These are phyloP conservation scores for Didymella pomorum DNA, from an alignment of 2,329 filamentous ascomycete genomes.

Conservation along the genomic window DNA sequence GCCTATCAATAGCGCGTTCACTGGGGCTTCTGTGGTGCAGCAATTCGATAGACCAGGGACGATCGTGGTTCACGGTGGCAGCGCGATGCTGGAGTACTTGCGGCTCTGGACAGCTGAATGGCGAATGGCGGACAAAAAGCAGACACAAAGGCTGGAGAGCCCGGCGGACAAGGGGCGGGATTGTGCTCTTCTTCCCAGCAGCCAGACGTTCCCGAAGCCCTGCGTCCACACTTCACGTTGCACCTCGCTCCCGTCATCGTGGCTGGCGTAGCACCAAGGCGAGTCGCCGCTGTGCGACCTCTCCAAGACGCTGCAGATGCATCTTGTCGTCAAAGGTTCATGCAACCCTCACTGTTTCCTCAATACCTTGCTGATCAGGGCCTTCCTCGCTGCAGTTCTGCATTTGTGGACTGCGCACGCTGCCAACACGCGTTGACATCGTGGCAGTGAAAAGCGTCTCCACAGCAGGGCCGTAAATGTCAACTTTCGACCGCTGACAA, in stretches of 20 bases:
- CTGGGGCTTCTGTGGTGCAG: slow-evolving; percentile 5
- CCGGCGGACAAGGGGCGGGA: no score
- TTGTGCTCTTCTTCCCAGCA: no score
- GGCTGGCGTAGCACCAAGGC: slow-evolving; percentile 41
- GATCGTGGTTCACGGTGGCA: slow-evolving; percentile 13
- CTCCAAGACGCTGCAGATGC: slow-evolving; percentile 10
- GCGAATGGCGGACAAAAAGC: slow-evolving; percentile 2
- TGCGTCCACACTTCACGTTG: slow-evolving; percentile 30
- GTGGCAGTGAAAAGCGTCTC: slow-evolving; percentile 19
- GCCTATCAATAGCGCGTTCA: slow-evolving; percentile 9
- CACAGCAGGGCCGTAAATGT: slow-evolving; percentile 14
- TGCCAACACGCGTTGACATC: slow-evolving; percentile 19
- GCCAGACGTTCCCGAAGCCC: slow-evolving; percentile 24
- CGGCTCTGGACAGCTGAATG: slow-evolving; percentile 4
- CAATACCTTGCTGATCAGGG: slow-evolving; percentile 13
- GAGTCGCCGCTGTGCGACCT: slow-evolving; percentile 12
- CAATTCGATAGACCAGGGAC: slow-evolving; percentile 15
- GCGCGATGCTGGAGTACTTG: slow-evolving; percentile 5
- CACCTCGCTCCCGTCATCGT: slow-evolving; percentile 32
- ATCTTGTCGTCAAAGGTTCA: slow-evolving; percentile 17
- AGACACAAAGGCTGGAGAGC: slow-evolving; percentile 14
- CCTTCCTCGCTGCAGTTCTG: slow-evolving; percentile 11
- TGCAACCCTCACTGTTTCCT: slow-evolving; percentile 11
- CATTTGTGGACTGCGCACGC: slow-evolving; percentile 4
- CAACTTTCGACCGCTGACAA: slow-evolving; percentile 7